Percentiles rank a stretch among this genome's conserved stretches.
Conservation (phyloP, 371 early-diverging fungal species). For the Lichtheimia ornata region DNA sequence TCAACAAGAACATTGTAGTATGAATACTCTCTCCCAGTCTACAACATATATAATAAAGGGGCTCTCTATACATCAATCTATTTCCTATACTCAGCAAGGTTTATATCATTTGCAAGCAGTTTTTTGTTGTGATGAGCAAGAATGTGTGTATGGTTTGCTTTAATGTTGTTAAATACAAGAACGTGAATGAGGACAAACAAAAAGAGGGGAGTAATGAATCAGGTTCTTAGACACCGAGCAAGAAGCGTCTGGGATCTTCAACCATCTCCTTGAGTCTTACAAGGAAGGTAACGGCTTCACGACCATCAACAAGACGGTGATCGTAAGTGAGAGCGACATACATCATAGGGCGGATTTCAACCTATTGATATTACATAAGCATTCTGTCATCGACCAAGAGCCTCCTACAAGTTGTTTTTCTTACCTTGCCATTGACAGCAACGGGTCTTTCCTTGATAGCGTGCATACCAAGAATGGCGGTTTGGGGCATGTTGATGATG, state of each 20-base stretch:
- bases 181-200: background rate
- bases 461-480: slow-evolving; percentile 98
- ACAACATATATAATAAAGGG: no score
- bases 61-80: no score
- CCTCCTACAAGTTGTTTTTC: background rate
- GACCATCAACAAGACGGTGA: slow-evolving; percentile 97
- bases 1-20: no score
- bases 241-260: slow-evolving; percentile 93
- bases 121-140: background rate
- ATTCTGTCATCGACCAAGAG: background rate
- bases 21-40: no score
- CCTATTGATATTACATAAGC: slow-evolving; percentile 32
- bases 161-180: slow-evolving; percentile 10
- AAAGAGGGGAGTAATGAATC: slow-evolving; percentile 1
- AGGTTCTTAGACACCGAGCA: slow-evolving; percentile 72
- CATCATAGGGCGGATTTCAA: slow-evolving; percentile 98
- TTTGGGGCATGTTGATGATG: slow-evolving; percentile 96
- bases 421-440: slow-evolving; percentile 87
- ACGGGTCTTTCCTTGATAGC: slow-evolving; percentile 95
- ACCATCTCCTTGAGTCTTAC: slow-evolving; percentile 94
- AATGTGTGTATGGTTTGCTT: background rate
- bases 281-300: slow-evolving; percentile 97
- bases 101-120: no score
- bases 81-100: no score
- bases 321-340: slow-evolving; percentile 97